Base-by-base conservation (phyloP, 805 yeast genomes). In the Nadsonia fulvescens region DNA sequence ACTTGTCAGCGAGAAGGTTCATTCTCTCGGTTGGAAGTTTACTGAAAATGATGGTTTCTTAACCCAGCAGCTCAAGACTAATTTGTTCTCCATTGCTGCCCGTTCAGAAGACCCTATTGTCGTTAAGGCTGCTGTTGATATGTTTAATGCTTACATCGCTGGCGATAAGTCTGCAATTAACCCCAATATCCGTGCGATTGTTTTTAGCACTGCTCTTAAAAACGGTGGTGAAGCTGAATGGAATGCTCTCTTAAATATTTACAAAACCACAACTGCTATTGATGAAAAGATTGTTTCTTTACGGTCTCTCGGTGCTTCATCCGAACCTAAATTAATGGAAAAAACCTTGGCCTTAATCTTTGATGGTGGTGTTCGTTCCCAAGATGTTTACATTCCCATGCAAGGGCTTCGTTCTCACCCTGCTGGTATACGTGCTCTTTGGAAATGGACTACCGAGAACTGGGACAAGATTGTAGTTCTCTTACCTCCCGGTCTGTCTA, bases 371-470 rank as follows among this genome's bases (percentile, higher is more conserved):
- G 56, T 75, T 33, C 65, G 68, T 38, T 30, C 48, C 7, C 91
- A 78, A 56, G 92, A 78, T 47, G 62, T 74, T 29, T 69, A 69
- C 52, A 61, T 69, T 37, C 91, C 93, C 36, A 59, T 86, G 67
- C 65, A 56, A 33, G 83, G 89, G 22, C 54, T 79, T 56, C 58
- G 74, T 40, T 43, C 63, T 9, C 70, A 69, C 40, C 59, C 53
- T 28, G 58, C 54, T 22, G 92, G 93, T 54, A 56, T 74, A 32
- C 66, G 66, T 37, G 63, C 67, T 8, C 52, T 73, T 37, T 83
- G 83, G 79, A 29, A 42, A 10, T 86, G 93, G 93, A 42, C 49
- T 11, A 60, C 63, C 40, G 41, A 32, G 8, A 71, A 83, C 50
- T 86, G 91, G 86, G 81, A 68, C 31, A 61, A 56, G 23, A 44